Base-by-base conservation (phyloP, 345 rosid genomes). In the Psidium friedrichsthalianum region DNA sequence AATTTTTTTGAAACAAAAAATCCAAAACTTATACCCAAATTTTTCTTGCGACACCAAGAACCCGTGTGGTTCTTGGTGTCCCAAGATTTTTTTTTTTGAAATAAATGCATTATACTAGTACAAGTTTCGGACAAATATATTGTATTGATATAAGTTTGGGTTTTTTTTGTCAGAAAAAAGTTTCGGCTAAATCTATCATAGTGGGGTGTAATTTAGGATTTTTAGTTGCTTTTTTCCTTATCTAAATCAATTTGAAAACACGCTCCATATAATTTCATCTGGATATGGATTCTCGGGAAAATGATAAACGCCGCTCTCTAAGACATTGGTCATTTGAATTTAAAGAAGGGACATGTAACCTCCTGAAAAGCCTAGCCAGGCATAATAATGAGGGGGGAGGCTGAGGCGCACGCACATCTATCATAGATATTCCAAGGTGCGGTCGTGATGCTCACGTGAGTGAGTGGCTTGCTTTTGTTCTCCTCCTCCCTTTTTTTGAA, bases 361-460 rank as follows among this genome's bases (percentile, higher is more conserved):
- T 54, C 82, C 89, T 74, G 81, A 82, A 86, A 87, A 88, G 74
- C 47, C 86, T 84, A 87, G 88, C 85, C 82, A 83, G 85, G 86
- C 88, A 85, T 82, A 91, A 90, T 87, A 86, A 89, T 90, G 83
- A 88, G 86, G 51, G 74, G 53, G 51, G 61, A 58, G 85, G 49
- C 16, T 51, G 5, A 25, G 51, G 27, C 42, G 49, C 27, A 44
- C 6, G 57, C 59, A 54, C 51, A 24, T n/a, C 76, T 49, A 10
- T 58, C 32, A 74, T 52, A 85, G 59, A 69, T 32, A 69, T 69
- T 69, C 84, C 89, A 83, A 84, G 85, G 83, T 85, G 89, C 56
- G 87, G 89, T 89, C 90, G 90, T 88, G 90, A 88, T 80, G 87
- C 84, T 88, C 94, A 90, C 91, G 92, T 90, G 92, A 88, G 88